phyloP scores from a whole-genome alignment of 2,329 filamentous ascomycete genomes.

The Zasmidium citrigriseum region DNA sequence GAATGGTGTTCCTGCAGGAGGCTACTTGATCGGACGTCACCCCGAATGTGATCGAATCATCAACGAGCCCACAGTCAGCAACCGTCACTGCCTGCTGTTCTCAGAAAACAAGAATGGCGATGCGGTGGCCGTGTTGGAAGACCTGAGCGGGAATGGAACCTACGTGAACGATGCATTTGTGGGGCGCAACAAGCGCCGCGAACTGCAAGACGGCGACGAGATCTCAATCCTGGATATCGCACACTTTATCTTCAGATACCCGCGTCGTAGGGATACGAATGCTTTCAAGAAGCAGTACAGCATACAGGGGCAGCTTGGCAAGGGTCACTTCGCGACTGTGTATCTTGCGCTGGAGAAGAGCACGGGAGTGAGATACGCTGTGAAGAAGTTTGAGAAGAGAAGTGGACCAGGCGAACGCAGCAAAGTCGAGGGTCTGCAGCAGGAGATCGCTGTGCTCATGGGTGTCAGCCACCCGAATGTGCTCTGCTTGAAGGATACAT shows the following conservation, averaged over 20 bases:
- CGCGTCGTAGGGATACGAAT: constrained; percentile 70
- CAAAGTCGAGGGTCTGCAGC: constrained; percentile 82
- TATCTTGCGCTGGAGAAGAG: constrained; percentile 87
- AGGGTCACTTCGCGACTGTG: constrained; percentile 93
- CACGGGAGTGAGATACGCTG: constrained; percentile 79
- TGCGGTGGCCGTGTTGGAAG: constrained; percentile 75
- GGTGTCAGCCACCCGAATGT: constrained; percentile 94
- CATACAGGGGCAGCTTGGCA: constrained; percentile 81
- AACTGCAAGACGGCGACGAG: constrained; percentile 87
- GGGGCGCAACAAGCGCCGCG: constrained; percentile 86
- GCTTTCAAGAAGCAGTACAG: constrained; percentile 85
- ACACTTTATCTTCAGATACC: constrained; percentile 90
- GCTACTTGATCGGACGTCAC: constrained; percentile 90
- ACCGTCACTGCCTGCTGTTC: constrained; percentile 75
- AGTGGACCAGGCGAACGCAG: constrained; percentile 79
- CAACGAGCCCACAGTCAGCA: constrained; percentile 79
- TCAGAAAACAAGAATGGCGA: constrained; percentile 60
- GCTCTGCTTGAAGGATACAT: constrained; percentile 90
- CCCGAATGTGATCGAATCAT: constrained; percentile 78
- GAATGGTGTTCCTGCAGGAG: constrained; percentile 67
- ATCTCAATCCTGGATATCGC: constrained; percentile 83
- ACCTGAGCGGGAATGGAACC: constrained; percentile 93
- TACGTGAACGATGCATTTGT: constrained; percentile 92
- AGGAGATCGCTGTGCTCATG: constrained; percentile 96
- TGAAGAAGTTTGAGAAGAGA: constrained; percentile 91